phyloP scores from a whole-genome alignment of 495 filamentous ascomycete genomes.

The Clavariopsis aquatica region DNA sequence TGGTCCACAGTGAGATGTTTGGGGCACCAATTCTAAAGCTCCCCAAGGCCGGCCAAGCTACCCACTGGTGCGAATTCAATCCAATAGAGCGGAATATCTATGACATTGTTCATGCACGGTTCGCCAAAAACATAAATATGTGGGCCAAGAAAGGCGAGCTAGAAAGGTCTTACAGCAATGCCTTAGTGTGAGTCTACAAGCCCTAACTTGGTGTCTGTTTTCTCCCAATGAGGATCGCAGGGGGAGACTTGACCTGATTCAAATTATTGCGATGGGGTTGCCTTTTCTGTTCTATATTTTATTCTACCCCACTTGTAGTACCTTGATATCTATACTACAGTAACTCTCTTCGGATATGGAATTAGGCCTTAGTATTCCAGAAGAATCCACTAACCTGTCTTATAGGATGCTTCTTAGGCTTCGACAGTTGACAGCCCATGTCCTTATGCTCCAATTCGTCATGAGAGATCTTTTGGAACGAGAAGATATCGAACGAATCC shows the following conservation, averaged over 20 bases:
- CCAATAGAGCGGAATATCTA: constrained; percentile 55
- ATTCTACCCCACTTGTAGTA: too few relatives aligned
- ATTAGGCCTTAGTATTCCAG: background rate
- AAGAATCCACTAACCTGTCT: background rate
- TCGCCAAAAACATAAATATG: constrained; percentile 47
- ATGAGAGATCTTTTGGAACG: constrained; percentile 50
- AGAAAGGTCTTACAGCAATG: constrained; percentile 39
- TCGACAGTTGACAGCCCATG: constrained; percentile 56
- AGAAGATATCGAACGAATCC: constrained; percentile 47
- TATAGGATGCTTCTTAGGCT: constrained; percentile 50
- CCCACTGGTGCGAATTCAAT: constrained; percentile 48
- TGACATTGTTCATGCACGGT: constrained; percentile 45
- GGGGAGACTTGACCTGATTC: too few relatives aligned
- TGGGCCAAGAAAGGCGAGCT: constrained; percentile 35
- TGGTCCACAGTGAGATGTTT: constrained; percentile 48
- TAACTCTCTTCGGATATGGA: too few relatives aligned
- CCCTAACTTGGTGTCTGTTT: too few relatives aligned
- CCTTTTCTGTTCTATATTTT: too few relatives aligned
- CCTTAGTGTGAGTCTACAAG: constrained; percentile 38
- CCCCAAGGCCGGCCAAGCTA: constrained; percentile 48
- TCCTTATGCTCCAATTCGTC: constrained; percentile 51
- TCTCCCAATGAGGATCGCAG: too few relatives aligned
- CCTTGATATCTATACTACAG: too few relatives aligned
- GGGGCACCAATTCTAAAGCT: constrained; percentile 57
- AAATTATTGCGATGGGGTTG: too few relatives aligned